phyloP scores from a whole-genome alignment of 164 flowering plant genomes.

The Cinnamomum chago region DNA sequence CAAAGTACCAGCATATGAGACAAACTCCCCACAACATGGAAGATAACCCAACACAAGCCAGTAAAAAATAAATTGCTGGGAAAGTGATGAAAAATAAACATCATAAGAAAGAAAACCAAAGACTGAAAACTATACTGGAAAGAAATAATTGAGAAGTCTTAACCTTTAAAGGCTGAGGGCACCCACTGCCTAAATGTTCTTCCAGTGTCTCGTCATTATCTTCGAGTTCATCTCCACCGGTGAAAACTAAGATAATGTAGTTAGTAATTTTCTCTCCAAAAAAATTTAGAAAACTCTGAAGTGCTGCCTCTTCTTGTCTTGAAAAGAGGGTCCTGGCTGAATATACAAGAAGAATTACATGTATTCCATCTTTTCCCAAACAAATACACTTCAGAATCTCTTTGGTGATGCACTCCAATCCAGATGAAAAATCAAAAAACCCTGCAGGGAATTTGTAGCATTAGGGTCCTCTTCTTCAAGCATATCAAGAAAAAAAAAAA shows the following conservation, averaged over 20 bases:
- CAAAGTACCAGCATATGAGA: too few relatives aligned
- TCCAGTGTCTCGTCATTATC: slow-evolving; percentile 66
- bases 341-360: slow-evolving; percentile 73
- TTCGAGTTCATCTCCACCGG: slow-evolving; percentile 84
- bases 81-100: too few relatives aligned
- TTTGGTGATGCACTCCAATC: slow-evolving; percentile 51
- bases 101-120: neutral
- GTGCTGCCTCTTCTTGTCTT: slow-evolving; percentile 69
- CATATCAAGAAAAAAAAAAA: too few relatives aligned
- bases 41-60: too few relatives aligned
- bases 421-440: slow-evolving; percentile 64
- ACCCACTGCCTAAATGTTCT: slow-evolving; percentile 58
- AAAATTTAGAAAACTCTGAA: slow-evolving; percentile 49
- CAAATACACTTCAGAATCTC: slow-evolving; percentile 72
- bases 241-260: slow-evolving; percentile 85
- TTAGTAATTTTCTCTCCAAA: slow-evolving; percentile 68
- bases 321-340: slow-evolving; percentile 48
- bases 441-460: slow-evolving; percentile 38
- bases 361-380: slow-evolving; percentile 85
- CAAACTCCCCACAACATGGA: too few relatives aligned
- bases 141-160: neutral
- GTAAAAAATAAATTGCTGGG: too few relatives aligned
- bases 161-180: slow-evolving; percentile 68
- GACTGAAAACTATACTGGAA: neutral
- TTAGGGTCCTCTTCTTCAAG: too few relatives aligned